A percentile compares a stretch with the other conserved stretches of the same genome.
Conservation (phyloP, 345 rosid genomes). For the Salix dunnii region DNA sequence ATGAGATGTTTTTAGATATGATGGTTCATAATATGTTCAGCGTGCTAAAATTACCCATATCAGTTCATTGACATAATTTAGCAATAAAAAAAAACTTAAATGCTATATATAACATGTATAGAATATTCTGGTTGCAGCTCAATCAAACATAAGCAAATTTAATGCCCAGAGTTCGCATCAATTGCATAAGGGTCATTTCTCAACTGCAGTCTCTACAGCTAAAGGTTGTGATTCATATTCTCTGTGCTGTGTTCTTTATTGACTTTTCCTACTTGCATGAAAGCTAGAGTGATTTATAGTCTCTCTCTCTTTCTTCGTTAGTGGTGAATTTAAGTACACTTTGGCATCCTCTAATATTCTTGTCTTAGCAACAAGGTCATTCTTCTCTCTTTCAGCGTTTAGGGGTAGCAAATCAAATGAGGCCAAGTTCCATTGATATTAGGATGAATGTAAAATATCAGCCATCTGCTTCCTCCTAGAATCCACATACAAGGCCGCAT, state of each 20-base stretch:
- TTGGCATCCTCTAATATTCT: neutral
- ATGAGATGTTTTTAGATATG: too few species aligned
- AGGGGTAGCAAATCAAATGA: constrained; percentile 57
- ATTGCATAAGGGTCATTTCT: constrained; percentile 29
- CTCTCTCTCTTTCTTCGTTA: neutral
- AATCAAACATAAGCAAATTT: constrained; percentile 24
- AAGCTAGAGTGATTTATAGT: neutral
- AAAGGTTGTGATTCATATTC: constrained; percentile 32
- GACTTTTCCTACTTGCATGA: neutral
- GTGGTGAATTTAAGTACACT: neutral
- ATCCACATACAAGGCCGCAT: neutral
- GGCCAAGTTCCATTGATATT: constrained; percentile 36
- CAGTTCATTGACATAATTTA: too few species aligned
- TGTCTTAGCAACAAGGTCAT: constrained; percentile 57
- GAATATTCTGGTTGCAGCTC: constrained; percentile 31
- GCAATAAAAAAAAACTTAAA: neutral
- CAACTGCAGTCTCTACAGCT: constrained; percentile 37
- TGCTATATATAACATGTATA: neutral
- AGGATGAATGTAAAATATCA: neutral
- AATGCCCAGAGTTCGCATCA: constrained; percentile 27
- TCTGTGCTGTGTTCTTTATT: neutral
- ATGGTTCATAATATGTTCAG: too few species aligned
- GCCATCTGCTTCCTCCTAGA: neutral
- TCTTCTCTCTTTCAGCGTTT: constrained; percentile 73
- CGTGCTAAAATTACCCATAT: too few species aligned